Base-by-base conservation (phyloP, 2,329 filamentous ascomycete genomes). In the Nannizzia gypsea region DNA sequence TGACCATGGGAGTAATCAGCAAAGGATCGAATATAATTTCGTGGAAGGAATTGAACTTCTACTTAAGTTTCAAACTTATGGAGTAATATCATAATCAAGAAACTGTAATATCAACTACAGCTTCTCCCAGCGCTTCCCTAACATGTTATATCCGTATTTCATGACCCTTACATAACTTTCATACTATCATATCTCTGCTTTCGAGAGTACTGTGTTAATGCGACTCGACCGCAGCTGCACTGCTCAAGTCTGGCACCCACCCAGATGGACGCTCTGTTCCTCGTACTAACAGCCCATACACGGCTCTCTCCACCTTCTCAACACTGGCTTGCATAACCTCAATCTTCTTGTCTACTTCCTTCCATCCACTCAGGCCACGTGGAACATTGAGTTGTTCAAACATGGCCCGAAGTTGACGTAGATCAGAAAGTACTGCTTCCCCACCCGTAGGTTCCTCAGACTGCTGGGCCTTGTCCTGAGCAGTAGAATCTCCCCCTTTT, bases 261-360 rank as follows among this genome's bases (percentile, higher is more conserved):
- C 92, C 92, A 69, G 87, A 89, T 0, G 92, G 92, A 63, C 90
- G 78, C 77, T 99, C 93, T 58, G 86, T 88, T 0, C 92, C 92
- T 58, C 93, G 80, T 22, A 99, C 88, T 31, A 87, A 84, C 65
- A 96, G 83, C 3, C 90, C 90, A 72, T 97, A 99, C 31, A 90
- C 85, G 24, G 92, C 83, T 65, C 83, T 85, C 80, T 99, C 93
- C 9, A 99, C 93, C 79, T 99, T 99, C 69, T 87, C 85, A 26
- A 99, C 90, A 71, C 90, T 95, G 69, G 83, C 83, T 67, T 86
- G 82, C 88, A 96, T 95, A 0, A 91, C 87, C 44, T 85, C 83
- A 75, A 90, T 83, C 80, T 99, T 99, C 74, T 86, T 86, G 55
- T 83, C 78, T 65, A 88, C 85, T 65, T 88, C 84, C 62, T 77